Percentiles rank a stretch among this genome's conserved stretches.
These are phyloP conservation scores for Debaryomycetaceae sp. DNA, from an alignment of 1,139 yeast species.

Conservation along the genomic window DNA sequence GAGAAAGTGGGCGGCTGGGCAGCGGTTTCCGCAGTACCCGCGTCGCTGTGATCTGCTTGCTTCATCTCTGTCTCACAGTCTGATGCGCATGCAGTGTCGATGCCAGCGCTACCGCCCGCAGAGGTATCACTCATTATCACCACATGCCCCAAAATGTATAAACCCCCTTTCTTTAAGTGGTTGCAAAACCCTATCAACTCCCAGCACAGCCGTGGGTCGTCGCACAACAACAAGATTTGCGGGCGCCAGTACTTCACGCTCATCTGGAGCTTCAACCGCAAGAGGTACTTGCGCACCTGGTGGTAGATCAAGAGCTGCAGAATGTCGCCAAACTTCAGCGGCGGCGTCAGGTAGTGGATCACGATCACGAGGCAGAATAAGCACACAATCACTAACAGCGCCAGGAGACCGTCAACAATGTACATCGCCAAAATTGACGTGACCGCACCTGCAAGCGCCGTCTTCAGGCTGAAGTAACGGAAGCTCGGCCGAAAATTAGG, in stretches of 20 bases:
- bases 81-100: no score
- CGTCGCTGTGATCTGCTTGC: conserved; percentile 19
- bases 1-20: conserved; percentile 19
- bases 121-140: conserved; percentile 59
- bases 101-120: no score
- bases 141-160: conserved; percentile 90
- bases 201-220: conserved; percentile 90
- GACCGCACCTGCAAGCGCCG: conserved; percentile 74
- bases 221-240: conserved; percentile 80
- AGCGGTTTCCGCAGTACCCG: conserved; percentile 11
- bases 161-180: conserved; percentile 89
- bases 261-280: conserved; percentile 73
- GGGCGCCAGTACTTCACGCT: conserved; percentile 98
- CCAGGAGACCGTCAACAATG: conserved; percentile 87
- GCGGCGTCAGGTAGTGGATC: conserved; percentile 89
- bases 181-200: conserved; percentile 90
- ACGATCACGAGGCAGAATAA: conserved; percentile 62
- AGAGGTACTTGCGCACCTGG: conserved; percentile 85
- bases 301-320: conserved; percentile 92
- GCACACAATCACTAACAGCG: conserved; percentile 67
- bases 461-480: conserved; percentile 73
- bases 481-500: conserved; percentile 96
- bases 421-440: conserved; percentile 82
- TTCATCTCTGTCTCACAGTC: no score
- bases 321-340: conserved; percentile 96